These are phyloP conservation scores for Macaranga tanarius DNA, from an alignment of 441 rosid species.

Conservation along the genomic window DNA sequence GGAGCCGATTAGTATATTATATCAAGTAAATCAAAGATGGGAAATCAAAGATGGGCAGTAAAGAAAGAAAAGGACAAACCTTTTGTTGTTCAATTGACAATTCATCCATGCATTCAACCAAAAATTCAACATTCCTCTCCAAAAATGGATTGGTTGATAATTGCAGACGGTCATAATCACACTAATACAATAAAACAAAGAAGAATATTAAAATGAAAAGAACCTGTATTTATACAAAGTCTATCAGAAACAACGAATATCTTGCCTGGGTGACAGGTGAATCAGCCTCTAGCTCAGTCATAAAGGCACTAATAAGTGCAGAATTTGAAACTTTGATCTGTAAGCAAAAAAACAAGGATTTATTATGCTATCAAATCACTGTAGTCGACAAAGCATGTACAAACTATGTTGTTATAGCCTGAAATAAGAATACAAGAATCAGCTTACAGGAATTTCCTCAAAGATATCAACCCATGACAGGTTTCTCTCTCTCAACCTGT, in stretches of 20 bases:
- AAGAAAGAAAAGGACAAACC: slow-evolving; percentile 39
- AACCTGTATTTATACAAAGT: neutral
- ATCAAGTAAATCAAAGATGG: neutral
- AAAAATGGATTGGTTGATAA: slow-evolving; percentile 75
- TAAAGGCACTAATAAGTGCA: slow-evolving; percentile 91
- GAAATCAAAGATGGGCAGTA: neutral
- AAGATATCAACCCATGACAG: slow-evolving; percentile 98
- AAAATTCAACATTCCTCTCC: slow-evolving; percentile 88
- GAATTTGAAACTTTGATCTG: slow-evolving; percentile 98
- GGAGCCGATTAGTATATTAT: slow-evolving; percentile 5
- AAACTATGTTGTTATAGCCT: neutral
- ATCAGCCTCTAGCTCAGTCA: slow-evolving; percentile 90
- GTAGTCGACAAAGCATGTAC: too few species aligned
- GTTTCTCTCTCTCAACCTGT: slow-evolving; percentile 93
- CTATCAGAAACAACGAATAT: neutral
- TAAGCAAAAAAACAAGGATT: slow-evolving; percentile 15
- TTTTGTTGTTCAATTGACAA: slow-evolving; percentile 84
- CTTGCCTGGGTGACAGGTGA: slow-evolving; percentile 82
- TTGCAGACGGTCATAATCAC: slow-evolving; percentile 89
- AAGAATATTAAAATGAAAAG: slow-evolving; percentile 1
- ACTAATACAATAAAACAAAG: slow-evolving; percentile 36
- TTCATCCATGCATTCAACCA: slow-evolving; percentile 97
- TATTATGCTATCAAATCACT: slow-evolving; percentile 4
- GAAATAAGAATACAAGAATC: slow-evolving; percentile 3
- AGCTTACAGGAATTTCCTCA: slow-evolving; percentile 90